Evolutionary conservation across 495 filamentous ascomycete species (phyloP).

Genomic region (Xylaria telfairii): DNA sequence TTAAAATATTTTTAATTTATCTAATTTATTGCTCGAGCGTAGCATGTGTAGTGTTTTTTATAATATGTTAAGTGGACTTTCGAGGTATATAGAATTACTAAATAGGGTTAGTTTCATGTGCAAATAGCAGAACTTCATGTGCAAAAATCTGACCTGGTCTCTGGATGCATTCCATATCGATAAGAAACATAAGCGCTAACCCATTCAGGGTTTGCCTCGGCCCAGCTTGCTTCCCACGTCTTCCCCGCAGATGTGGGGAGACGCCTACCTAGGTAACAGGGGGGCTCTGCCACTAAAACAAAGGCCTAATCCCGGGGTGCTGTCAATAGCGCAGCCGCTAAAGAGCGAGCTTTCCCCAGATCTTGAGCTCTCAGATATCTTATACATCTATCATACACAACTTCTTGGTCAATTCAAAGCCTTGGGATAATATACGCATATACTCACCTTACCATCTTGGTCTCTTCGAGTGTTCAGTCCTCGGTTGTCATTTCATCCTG

Average conservation of each 20-base stretch:
- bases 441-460: background rate
- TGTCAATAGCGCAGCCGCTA: background rate
- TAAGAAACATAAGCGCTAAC: background rate
- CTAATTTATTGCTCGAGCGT: too few species aligned
- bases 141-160: too few species aligned
- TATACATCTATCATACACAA: background rate
- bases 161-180: background rate
- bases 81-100: too few species aligned
- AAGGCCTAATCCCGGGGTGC: background rate
- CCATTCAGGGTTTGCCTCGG: constrained; percentile 14
- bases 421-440: background rate
- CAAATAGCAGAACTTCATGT: too few species aligned
- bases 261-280: background rate
- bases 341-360: constrained; percentile 1
- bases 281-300: background rate
- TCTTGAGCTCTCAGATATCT: background rate
- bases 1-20: too few species aligned
- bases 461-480: background rate
- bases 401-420: background rate
- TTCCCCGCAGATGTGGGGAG: constrained; percentile 8
- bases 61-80: too few species aligned
- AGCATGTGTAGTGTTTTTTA: too few species aligned
- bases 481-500: background rate
- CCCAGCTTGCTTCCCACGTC: background rate
- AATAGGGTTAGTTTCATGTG: too few species aligned